Conservation (phyloP, 495 filamentous ascomycete genomes). For the Penicillium cataractarum region DNA sequence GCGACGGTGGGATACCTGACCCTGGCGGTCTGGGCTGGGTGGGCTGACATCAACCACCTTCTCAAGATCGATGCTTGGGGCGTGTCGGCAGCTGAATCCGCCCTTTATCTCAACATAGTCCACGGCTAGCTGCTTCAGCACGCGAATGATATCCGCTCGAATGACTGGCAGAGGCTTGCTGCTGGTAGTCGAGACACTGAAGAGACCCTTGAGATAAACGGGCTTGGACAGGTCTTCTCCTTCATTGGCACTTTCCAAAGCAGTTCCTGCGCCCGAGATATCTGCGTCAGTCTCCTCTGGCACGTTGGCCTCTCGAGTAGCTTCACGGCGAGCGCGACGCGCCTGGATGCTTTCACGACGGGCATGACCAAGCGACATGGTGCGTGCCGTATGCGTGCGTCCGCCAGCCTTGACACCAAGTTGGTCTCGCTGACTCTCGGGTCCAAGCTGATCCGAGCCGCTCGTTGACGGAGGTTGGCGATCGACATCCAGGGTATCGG, state of each 20-base stretch:
- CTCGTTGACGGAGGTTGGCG: slow-evolving; percentile 71
- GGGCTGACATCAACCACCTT: slow-evolving; percentile 63
- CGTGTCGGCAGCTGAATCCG: slow-evolving; percentile 86
- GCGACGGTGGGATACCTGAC: slow-evolving; percentile 65
- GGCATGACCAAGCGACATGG: slow-evolving; percentile 90
- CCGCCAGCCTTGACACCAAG: slow-evolving; percentile 30
- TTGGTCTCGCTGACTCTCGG: slow-evolving; percentile 47
- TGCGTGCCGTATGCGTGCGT: slow-evolving; percentile 62
- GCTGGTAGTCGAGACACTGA: slow-evolving; percentile 96
- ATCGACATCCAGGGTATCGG: slow-evolving; percentile 54
- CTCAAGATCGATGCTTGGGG: slow-evolving; percentile 86
- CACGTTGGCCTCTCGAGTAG: slow-evolving; percentile 69
- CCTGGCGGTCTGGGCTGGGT: slow-evolving; percentile 57
- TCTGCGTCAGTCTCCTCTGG: slow-evolving; percentile 77
- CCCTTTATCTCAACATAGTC: slow-evolving; percentile 90
- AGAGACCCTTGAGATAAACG: slow-evolving; percentile 95
- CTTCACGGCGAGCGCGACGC: slow-evolving; percentile 68
- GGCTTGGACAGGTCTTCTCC: slow-evolving; percentile 72
- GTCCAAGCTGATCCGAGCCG: slow-evolving; percentile 72
- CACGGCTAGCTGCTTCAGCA: slow-evolving; percentile 84
- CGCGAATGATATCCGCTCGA: slow-evolving; percentile 87
- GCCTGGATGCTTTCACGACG: slow-evolving; percentile 89
- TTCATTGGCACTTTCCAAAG: slow-evolving; percentile 57
- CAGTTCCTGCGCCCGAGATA: slow-evolving; percentile 50
- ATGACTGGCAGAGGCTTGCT: slow-evolving; percentile 85